A percentile compares a stretch with the other conserved stretches of the same genome.
Conservation (phyloP, 352 stramenopile species). For the Phytophthora capsici region DNA sequence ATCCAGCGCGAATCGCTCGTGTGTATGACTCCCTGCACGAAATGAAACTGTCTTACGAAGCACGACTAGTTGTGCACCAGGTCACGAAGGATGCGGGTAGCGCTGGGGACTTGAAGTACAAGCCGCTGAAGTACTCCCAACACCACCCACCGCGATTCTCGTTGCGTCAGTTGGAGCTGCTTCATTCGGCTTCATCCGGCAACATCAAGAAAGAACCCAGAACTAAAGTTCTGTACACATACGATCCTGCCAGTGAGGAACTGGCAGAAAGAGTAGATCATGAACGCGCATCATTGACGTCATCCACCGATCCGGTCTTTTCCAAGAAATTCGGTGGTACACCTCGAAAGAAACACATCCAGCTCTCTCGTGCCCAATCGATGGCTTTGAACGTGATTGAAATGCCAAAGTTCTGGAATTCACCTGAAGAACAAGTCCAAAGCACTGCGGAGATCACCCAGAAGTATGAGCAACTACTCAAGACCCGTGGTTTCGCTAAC, state of each 20-base stretch:
- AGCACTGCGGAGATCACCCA: constrained; percentile 46
- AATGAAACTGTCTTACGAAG: constrained; percentile 83
- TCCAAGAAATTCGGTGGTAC: constrained; percentile 17
- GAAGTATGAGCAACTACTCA: constrained; percentile 53
- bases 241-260: constrained; percentile 36
- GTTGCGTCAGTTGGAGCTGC: constrained; percentile 44
- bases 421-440: constrained; percentile 40
- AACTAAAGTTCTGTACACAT: constrained; percentile 39
- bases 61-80: constrained; percentile 61
- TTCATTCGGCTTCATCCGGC: constrained; percentile 31
- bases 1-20: constrained; percentile 64
- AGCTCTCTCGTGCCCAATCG: constrained; percentile 36
- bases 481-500: constrained; percentile 30
- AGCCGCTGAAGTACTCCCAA: constrained; percentile 74
- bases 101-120: constrained; percentile 67
- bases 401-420: constrained; percentile 49
- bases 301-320: constrained; percentile 8
- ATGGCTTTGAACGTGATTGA: constrained; percentile 53
- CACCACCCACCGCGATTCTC: constrained; percentile 57
- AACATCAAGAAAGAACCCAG: constrained; percentile 31
- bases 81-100: constrained; percentile 41
- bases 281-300: constrained; percentile 24
- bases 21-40: constrained; percentile 67
- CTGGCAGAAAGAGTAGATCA: constrained; percentile 32
- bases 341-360: constrained; percentile 16